Percentiles rank a stretch among this genome's conserved stretches.
Conservation (phyloP, 805 yeast species). For the Sugiyamaella marilandica region DNA sequence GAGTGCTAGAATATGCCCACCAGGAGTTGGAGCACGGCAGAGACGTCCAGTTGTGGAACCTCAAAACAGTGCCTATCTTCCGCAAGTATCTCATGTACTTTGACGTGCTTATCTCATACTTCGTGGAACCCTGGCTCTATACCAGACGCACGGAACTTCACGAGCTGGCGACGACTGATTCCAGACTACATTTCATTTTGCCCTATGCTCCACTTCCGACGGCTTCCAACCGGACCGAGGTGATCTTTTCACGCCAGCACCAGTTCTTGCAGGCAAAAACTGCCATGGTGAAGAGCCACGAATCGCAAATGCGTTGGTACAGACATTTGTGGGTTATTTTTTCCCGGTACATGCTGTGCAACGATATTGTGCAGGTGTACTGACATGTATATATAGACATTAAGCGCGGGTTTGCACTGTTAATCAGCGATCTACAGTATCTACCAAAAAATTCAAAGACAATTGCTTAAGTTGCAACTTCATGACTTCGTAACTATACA, state of each 20-base stretch:
- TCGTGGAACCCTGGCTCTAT: conserved; percentile 11
- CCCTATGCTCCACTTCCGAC: conserved; percentile 11
- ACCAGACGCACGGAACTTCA: background rate
- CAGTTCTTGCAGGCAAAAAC: conserved; percentile 41
- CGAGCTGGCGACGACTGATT: background rate
- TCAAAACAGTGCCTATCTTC: conserved; percentile 32
- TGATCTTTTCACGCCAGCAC: conserved; percentile 18
- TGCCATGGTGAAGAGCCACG: conserved; percentile 79
- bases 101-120: conserved; percentile 31
- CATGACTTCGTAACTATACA: background rate
- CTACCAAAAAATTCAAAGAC: too few relatives aligned
- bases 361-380: conserved; percentile 40
- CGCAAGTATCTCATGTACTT: conserved; percentile 34
- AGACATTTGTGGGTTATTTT: conserved; percentile 80
- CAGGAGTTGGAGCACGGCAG: conserved; percentile 19
- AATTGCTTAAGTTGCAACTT: background rate
- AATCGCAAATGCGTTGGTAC: conserved; percentile 92
- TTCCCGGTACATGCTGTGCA: conserved; percentile 72
- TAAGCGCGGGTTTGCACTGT: too few relatives aligned
- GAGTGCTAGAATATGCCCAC: conserved; percentile 16
- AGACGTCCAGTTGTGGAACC: conserved; percentile 25
- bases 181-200: background rate
- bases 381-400: background rate
- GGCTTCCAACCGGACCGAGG: conserved; percentile 12
- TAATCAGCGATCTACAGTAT: too few relatives aligned